Evolutionary conservation across 345 rosid genomes (phyloP), one percentile per base, ranked within the genome.

Genomic region (Dipteronia dyeriana): DNA sequence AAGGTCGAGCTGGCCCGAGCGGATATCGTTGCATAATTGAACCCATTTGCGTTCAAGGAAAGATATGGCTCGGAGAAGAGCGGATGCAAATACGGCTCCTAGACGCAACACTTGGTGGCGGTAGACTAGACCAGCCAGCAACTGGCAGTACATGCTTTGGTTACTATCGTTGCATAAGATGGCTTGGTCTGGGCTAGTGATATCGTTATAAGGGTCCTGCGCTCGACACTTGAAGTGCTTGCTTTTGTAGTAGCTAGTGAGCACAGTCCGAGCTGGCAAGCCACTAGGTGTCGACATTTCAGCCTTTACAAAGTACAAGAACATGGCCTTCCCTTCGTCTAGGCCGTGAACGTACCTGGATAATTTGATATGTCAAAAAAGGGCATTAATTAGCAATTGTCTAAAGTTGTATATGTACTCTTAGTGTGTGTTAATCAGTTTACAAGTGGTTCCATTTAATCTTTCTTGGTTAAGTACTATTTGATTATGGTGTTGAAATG

Each of bases 131-230:
- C 92, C 94, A 0, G 92, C 79, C 14, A 88, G 84, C 81, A 88
- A 79, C 86, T 90, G 92, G 86, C 94, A 88, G 53, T 90, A 87
- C 92, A 90, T 88, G 91, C 94, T 90, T 76, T 90, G 94, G 76
- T 73, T 65, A 80, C 91, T 86, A 25, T 90, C 91, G 23, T 85
- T 80, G 84, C 94, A 90, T 64, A 90, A 71, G 77, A 90, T 88
- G 62, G 90, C 81, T 29, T 78, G 87, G 71, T 88, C 87, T 14
- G 91, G 91, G 79, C 91, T 90, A 3, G 94, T 85, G 69, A 69
- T 83, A 71, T 90, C 88, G 38, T 87, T 85, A 75, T 80, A 87
- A 1, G 91, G 81, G 72, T 87, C 92, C 0, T 79, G 82, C 2
- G 86, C 20, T 75, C 91, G 85, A 66, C 82, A 80, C 82, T 82